Conservation (phyloP, 1,284 basidiomycete genomes). For the Stygiomarasmius scandens region DNA sequence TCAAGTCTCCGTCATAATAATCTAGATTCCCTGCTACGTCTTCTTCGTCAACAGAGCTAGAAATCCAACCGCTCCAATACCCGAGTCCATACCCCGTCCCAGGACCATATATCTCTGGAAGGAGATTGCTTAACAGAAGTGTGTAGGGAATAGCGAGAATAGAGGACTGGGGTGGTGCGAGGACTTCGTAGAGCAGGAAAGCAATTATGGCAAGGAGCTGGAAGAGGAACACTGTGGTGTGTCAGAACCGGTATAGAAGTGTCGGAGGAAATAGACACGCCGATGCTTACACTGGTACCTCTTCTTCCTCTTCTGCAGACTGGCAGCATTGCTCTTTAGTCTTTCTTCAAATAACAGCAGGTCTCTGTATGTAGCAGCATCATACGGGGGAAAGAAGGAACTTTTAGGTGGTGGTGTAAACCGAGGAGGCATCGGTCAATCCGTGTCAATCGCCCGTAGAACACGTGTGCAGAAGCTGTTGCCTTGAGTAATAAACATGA, state of each 20-base stretch:
- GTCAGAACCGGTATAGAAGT: neutral
- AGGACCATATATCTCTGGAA: conserved; percentile 53
- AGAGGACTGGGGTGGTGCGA: conserved; percentile 63
- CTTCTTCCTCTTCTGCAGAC: conserved; percentile 78
- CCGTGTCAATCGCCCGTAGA: no score
- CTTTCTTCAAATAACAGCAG: conserved; percentile 94
- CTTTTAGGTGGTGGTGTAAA: conserved; percentile 42
- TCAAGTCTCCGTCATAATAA: conserved; percentile 22
- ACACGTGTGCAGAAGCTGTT: no score
- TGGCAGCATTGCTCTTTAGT: conserved; percentile 89
- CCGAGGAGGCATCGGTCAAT: conserved; percentile 36
- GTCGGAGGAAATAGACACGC: neutral
- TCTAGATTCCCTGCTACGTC: neutral
- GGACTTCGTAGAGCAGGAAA: conserved; percentile 74
- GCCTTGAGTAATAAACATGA: no score
- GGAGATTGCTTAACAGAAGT: conserved; percentile 46
- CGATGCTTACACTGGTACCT: conserved; percentile 90
- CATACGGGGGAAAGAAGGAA: conserved; percentile 65
- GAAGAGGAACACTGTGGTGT: conserved; percentile 68
- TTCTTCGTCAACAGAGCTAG: neutral
- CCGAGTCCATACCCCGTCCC: conserved; percentile 26
- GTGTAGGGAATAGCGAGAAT: conserved; percentile 68
- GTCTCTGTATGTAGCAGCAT: conserved; percentile 83
- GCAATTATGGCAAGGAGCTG: conserved; percentile 71
- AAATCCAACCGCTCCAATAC: neutral